These are phyloP conservation scores for Xerocomus amazonicus DNA, from an alignment of 1,284 basidiomycete species.

Conservation along the genomic window DNA sequence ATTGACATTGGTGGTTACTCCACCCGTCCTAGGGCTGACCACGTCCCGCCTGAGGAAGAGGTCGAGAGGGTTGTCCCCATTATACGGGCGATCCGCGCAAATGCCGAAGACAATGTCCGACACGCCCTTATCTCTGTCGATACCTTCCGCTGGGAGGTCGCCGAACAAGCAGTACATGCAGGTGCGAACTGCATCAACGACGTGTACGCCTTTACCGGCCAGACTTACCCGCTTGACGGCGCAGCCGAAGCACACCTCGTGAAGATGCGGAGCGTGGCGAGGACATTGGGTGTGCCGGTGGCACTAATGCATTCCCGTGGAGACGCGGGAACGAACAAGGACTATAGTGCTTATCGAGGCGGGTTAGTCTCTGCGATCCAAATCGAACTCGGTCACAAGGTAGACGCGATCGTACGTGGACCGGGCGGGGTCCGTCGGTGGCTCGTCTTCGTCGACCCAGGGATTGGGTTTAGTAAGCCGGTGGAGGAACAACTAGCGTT, in stretches of 20 bases:
- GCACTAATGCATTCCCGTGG: slow-evolving; percentile 94
- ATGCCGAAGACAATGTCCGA: slow-evolving; percentile 22
- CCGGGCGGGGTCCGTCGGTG: slow-evolving; percentile 79
- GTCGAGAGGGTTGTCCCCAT: slow-evolving; percentile 70
- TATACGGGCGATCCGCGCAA: slow-evolving; percentile 45
- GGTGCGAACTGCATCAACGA: slow-evolving; percentile 97
- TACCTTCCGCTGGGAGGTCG: slow-evolving; percentile 88
- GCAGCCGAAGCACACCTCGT: slow-evolving; percentile 38
- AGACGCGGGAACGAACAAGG: slow-evolving; percentile 68
- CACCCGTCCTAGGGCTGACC: slow-evolving; percentile 75
- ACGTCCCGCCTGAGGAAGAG: slow-evolving; percentile 75
- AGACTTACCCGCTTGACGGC: slow-evolving; percentile 44
- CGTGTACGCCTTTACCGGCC: slow-evolving; percentile 79
- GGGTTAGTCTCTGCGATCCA: slow-evolving; percentile 68
- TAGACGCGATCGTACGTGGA: slow-evolving; percentile 67
- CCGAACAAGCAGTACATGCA: slow-evolving; percentile 69
- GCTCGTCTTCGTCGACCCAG: slow-evolving; percentile 91
- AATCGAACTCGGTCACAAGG: slow-evolving; percentile 69
- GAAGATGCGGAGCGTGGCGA: slow-evolving; percentile 67
- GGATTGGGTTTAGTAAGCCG: slow-evolving; percentile 93
- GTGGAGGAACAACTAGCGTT: slow-evolving; percentile 73
- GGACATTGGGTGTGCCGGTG: slow-evolving; percentile 63
- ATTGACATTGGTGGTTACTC: slow-evolving; percentile 95
- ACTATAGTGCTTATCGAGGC: slow-evolving; percentile 32
- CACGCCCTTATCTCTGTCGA: slow-evolving; percentile 79